phyloP scores from a whole-genome alignment of 495 filamentous ascomycete genomes.

The Penicillium alfredii region DNA sequence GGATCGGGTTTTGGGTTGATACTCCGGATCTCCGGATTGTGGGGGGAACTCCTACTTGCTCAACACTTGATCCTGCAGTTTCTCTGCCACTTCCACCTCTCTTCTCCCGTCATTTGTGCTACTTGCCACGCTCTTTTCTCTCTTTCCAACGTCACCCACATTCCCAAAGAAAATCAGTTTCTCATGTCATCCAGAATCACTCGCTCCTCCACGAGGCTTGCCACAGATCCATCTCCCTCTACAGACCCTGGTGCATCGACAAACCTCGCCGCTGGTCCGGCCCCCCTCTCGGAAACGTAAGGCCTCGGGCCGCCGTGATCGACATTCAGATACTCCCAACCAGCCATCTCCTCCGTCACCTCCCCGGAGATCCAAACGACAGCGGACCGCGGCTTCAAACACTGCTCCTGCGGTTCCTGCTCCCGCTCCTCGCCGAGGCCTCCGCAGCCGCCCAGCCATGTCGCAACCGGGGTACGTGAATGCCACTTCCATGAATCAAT shows the following conservation, averaged over 20 bases:
- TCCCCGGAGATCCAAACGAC: slow-evolving; percentile 40
- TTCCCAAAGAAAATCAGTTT: slow-evolving; percentile 25
- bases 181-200: slow-evolving; percentile 85
- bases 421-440: slow-evolving; percentile 51
- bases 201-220: slow-evolving; percentile 71
- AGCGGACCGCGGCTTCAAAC: slow-evolving; percentile 35
- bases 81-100: not conserved
- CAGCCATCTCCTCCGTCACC: slow-evolving; percentile 37
- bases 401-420: slow-evolving; percentile 39
- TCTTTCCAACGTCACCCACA: slow-evolving; percentile 5
- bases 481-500: not conserved
- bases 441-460: slow-evolving; percentile 66
- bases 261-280: slow-evolving; percentile 35
- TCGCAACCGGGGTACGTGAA: slow-evolving; percentile 69
- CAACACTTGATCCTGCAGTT: no score
- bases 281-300: slow-evolving; percentile 54
- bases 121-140: slow-evolving; percentile 1
- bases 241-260: slow-evolving; percentile 31
- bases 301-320: slow-evolving; percentile 39
- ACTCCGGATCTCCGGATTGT: not conserved
- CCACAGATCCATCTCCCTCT: slow-evolving; percentile 51
- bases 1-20: not conserved
- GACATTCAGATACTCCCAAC: slow-evolving; percentile 33
- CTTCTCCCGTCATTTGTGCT: slow-evolving; percentile 4
- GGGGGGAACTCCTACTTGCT: no score